Percentiles rank a stretch among this genome's conserved stretches.
phyloP scores from a whole-genome alignment of 2,329 filamentous ascomycete genomes.

The Onygenales sp. region DNA sequence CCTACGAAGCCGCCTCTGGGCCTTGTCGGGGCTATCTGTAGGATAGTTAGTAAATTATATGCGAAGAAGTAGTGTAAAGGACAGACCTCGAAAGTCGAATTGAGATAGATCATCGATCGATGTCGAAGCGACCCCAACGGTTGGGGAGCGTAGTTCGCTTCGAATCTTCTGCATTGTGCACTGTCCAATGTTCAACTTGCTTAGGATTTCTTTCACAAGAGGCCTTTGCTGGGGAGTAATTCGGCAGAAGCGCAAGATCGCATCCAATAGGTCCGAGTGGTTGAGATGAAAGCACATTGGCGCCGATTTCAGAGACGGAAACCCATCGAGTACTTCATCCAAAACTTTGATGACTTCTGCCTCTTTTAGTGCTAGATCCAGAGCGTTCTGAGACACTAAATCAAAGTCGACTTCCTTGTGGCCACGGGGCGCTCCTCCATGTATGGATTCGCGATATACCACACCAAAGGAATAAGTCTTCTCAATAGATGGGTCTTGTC shows the following conservation, averaged over 20 bases:
- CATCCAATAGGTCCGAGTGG: slow-evolving; percentile 74
- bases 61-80: slow-evolving; percentile 16
- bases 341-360: slow-evolving; percentile 90
- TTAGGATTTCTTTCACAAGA: slow-evolving; percentile 71
- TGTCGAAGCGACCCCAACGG: slow-evolving; percentile 75
- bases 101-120: slow-evolving; percentile 81
- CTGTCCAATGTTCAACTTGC: slow-evolving; percentile 73
- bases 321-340: slow-evolving; percentile 76
- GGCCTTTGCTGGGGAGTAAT: slow-evolving; percentile 61
- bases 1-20: slow-evolving; percentile 52
- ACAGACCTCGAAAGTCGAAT: slow-evolving; percentile 75
- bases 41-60: slow-evolving; percentile 42
- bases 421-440: slow-evolving; percentile 70
- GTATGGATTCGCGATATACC: slow-evolving; percentile 71
- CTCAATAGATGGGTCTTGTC: slow-evolving; percentile 51
- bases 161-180: slow-evolving; percentile 77
- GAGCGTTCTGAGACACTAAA: slow-evolving; percentile 71
- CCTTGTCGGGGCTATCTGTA: slow-evolving; percentile 62
- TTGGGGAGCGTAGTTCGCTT: slow-evolving; percentile 68
- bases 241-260: slow-evolving; percentile 84
- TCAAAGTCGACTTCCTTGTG: slow-evolving; percentile 94
- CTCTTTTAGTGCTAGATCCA: slow-evolving; percentile 81
- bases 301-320: slow-evolving; percentile 61
- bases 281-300: slow-evolving; percentile 86
- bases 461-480: slow-evolving; percentile 80